A percentile compares a stretch with the other conserved stretches of the same genome.
phyloP scores from a whole-genome alignment of 306 rosid species.

The Cucumis melo region DNA sequence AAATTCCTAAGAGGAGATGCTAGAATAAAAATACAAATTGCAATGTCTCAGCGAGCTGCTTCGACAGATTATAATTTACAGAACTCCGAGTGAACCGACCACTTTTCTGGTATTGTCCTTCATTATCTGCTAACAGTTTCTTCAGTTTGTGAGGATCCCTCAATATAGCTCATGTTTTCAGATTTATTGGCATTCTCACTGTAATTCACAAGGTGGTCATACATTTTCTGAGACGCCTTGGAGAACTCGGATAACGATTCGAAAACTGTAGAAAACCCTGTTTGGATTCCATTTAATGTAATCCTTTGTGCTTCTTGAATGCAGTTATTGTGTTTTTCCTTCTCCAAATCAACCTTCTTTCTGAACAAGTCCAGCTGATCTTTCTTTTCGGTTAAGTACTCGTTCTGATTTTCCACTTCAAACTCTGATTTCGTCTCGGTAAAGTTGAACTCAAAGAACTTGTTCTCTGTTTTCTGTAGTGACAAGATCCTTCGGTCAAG shows the following conservation, averaged over 20 bases:
- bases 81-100: background rate
- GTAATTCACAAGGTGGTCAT: constrained; percentile 39
- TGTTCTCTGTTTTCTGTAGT: constrained; percentile 36
- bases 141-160: constrained; percentile 23
- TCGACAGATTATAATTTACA: constrained; percentile 49
- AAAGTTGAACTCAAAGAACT: constrained; percentile 43
- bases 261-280: constrained; percentile 65
- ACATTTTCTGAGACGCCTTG: constrained; percentile 64
- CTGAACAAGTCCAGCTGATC: constrained; percentile 49
- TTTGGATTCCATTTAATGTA: constrained; percentile 60
- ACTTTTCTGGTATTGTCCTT: constrained; percentile 4
- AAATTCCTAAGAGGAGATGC: constrained; percentile 10
- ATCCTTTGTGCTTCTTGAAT: constrained; percentile 67
- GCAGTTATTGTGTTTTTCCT: constrained; percentile 58
- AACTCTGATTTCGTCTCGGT: constrained; percentile 28
- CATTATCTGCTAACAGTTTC: constrained; percentile 28
- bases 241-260: constrained; percentile 67
- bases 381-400: constrained; percentile 41
- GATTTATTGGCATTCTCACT: constrained; percentile 40
- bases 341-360: constrained; percentile 55
- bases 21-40: constrained; percentile 12
- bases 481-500: constrained; percentile 38
- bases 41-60: constrained; percentile 87
- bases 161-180: constrained; percentile 33
- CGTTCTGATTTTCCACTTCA: constrained; percentile 22